Conservation (phyloP, 1,284 basidiomycete species). For the Tilletia setariae region DNA sequence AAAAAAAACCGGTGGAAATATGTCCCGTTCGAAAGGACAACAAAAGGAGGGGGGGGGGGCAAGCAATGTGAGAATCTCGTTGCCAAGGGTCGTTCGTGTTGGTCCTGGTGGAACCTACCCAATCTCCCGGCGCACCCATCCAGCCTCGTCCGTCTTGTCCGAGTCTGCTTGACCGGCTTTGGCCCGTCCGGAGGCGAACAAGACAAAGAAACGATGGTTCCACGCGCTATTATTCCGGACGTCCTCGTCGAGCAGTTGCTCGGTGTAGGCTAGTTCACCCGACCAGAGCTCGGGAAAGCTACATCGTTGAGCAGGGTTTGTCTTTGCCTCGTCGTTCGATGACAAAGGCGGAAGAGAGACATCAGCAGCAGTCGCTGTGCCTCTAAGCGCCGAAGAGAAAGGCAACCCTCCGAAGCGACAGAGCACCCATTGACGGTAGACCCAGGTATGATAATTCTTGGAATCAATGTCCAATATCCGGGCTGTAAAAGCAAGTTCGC, state of each 20-base stretch:
- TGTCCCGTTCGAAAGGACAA: background rate
- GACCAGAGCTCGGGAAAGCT: constrained; percentile 64
- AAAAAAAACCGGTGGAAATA: background rate
- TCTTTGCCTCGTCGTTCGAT: background rate
- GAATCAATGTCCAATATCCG: constrained; percentile 33
- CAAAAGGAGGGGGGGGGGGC: too few relatives aligned
- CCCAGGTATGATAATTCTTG: constrained; percentile 54
- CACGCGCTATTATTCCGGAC: constrained; percentile 95
- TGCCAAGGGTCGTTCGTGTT: constrained; percentile 1
- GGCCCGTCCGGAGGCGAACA: constrained; percentile 58
- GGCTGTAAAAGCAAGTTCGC: constrained; percentile 38
- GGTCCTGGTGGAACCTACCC: constrained; percentile 60
- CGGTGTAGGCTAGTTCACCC: constrained; percentile 73
- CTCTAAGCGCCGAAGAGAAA: background rate
- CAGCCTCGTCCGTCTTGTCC: constrained; percentile 25
- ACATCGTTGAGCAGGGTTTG: background rate
- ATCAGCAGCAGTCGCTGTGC: constrained; percentile 18
- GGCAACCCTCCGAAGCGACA: constrained; percentile 43
- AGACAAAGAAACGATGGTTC: constrained; percentile 93
- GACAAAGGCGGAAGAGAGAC: background rate
- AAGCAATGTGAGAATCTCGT: background rate
- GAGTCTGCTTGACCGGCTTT: background rate
- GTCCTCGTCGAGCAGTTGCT: constrained; percentile 71
- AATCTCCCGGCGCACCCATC: constrained; percentile 66
- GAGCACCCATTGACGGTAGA: constrained; percentile 48